Conservation (phyloP, 2,329 filamentous ascomycete genomes). For the Fusarium palustre region DNA sequence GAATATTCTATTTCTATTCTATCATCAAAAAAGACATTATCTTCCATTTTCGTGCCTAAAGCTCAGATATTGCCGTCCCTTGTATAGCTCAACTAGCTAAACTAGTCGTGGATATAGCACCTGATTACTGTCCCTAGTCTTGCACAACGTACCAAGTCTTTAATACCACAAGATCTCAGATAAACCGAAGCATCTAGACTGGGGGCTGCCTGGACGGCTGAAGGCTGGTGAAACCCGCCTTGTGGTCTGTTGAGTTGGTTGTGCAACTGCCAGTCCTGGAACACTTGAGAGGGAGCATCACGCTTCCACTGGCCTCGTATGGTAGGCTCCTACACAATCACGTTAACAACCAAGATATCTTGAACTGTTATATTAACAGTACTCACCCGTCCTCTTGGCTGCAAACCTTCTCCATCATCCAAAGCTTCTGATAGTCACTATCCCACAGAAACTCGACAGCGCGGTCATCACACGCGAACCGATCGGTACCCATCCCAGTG, state of each 20-base stretch:
- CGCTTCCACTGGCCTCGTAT: slow-evolving; percentile 51
- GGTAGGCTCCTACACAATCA: slow-evolving; percentile 38
- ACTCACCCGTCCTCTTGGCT: slow-evolving; percentile 53
- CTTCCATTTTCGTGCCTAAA: background rate
- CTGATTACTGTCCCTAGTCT: slow-evolving; percentile 15
- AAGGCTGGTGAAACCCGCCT: slow-evolving; percentile 48
- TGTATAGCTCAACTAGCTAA: background rate
- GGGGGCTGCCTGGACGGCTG: slow-evolving; percentile 43
- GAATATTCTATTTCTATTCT: slow-evolving; percentile 1
- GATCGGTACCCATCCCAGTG: slow-evolving; percentile 40
- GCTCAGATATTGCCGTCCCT: background rate
- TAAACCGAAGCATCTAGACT: background rate
- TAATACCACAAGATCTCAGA: slow-evolving; percentile 19
- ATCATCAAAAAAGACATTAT: background rate
- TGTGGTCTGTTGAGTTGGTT: slow-evolving; percentile 50
- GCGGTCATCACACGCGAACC: slow-evolving; percentile 58
- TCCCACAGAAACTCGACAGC: slow-evolving; percentile 59
- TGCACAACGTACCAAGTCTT: background rate
- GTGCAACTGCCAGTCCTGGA: slow-evolving; percentile 40
- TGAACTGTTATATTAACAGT: background rate
- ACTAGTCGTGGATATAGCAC: slow-evolving; percentile 5
- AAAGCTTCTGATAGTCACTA: slow-evolving; percentile 48
- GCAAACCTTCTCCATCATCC: slow-evolving; percentile 61
- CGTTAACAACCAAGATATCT: slow-evolving; percentile 1
- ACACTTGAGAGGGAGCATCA: slow-evolving; percentile 38